Percentiles rank a stretch among this genome's conserved stretches.
Evolutionary conservation across 1,139 yeast genomes (phyloP).

Genomic region (Kodamaea sp.): DNA sequence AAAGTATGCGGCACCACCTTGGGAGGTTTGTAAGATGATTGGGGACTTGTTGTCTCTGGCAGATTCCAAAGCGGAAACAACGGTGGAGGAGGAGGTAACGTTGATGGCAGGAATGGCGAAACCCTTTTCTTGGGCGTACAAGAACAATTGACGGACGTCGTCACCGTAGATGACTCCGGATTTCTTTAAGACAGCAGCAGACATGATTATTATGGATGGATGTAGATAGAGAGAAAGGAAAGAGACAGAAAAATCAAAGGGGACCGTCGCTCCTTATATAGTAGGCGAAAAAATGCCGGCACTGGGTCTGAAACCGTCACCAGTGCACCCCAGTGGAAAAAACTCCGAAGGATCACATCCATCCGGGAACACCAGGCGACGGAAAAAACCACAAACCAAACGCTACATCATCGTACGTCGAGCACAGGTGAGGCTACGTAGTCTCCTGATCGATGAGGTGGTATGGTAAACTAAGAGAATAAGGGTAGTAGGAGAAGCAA

Average conservation of each 20-base stretch:
- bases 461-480: no score
- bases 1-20: constrained; percentile 99
- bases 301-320: background rate
- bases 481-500: no score
- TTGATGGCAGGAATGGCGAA: constrained; percentile 99
- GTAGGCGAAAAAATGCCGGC: no score
- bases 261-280: constrained; percentile 6
- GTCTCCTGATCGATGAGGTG: no score
- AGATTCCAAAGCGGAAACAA: constrained; percentile 95
- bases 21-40: constrained; percentile 94
- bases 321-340: constrained; percentile 1
- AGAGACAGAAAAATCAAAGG: background rate
- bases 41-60: constrained; percentile 97
- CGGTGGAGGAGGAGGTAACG: constrained; percentile 97
- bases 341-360: constrained; percentile 23
- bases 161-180: constrained; percentile 99
- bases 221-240: no score
- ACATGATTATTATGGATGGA: no score
- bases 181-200: constrained; percentile 74
- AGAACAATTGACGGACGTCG: constrained; percentile 89
- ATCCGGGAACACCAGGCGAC: constrained; percentile 17
- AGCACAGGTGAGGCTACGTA: no score
- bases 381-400: no score
- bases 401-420: no score
- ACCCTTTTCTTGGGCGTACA: constrained; percentile 89